A percentile compares a stretch with the other conserved stretches of the same genome.
These are phyloP conservation scores for Scheffersomyces lignicola DNA, from an alignment of 1,139 yeast species.

Conservation along the genomic window DNA sequence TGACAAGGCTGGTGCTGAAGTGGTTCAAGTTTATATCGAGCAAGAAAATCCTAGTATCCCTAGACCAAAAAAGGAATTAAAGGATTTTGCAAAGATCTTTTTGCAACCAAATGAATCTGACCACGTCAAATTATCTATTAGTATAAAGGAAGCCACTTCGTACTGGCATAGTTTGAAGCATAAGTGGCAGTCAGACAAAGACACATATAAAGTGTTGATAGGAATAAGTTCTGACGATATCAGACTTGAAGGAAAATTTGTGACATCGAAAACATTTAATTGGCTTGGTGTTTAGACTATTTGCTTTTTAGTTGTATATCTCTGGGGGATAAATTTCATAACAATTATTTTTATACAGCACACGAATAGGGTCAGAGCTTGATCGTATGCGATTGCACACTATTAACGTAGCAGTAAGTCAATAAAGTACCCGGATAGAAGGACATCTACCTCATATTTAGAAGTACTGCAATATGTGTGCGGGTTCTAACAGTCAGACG, in stretches of 20 bases:
- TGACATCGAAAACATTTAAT: constrained; percentile 19
- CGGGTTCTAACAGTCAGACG: no score
- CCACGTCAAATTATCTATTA: constrained; percentile 3
- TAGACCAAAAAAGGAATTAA: constrained; percentile 58
- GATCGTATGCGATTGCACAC: no score
- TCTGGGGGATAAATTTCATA: no score
- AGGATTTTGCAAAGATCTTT: constrained; percentile 49
- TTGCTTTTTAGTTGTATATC: no score
- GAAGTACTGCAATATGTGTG: no score
- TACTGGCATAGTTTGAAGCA: constrained; percentile 50
- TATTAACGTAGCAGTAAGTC: no score
- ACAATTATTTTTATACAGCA: no score
- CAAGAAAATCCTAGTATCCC: constrained; percentile 40
- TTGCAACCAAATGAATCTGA: not conserved
- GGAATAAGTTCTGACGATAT: constrained; percentile 36
- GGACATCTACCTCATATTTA: no score
- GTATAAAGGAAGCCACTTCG: constrained; percentile 49
- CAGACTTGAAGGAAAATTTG: constrained; percentile 31
- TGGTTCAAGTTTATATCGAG: constrained; percentile 44
- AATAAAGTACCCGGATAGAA: no score
- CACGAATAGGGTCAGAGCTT: no score
- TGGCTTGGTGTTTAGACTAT: constrained; percentile 22
- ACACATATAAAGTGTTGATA: constrained; percentile 47
- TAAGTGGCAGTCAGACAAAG: constrained; percentile 52
- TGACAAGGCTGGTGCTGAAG: constrained; percentile 40